Base-by-base conservation (phyloP, 371 early-diverging fungal species). In the Mucor plumbeus region DNA sequence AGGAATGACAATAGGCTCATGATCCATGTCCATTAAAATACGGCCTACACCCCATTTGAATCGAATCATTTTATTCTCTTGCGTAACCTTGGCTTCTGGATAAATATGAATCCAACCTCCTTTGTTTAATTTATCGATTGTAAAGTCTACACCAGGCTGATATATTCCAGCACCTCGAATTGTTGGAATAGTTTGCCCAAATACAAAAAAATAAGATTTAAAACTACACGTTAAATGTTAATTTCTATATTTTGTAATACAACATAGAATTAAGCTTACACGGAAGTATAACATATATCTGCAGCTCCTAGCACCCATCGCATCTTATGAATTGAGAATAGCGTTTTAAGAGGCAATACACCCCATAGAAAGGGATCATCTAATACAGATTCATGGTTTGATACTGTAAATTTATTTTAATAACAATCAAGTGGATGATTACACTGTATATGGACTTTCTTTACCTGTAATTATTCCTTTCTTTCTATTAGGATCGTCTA, bases 41-140 rank as follows among this genome's bases (percentile, higher is more conserved):
- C 95, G 86, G 8, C 91, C 92, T 7, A 96, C 84, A 7, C 96
- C 96, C 96, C 96, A 96, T 67, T 91, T 91, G 74, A 94, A 94
- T 33, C 90, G 88, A 64, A 92, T 75, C 74, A 93, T 74, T 33
- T 80, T 70, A 3, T 72, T 74, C 1, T 58, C 57, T 71, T 93
- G 94, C 70, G 92, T 89, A 56, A 94, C 88, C 65, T 83, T 86
- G 11, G 88, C 92, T 67, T 96, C 96, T 4, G 96, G 93, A 67
- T 92, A 96, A 35, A 96, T 85, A 63, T 95, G 95, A 48, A 95
- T 77, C 90, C 88, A 83, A 0, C 72, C 72, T 48, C 66, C 59
- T 40, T 73, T 63, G 38, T 81, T 72, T 13, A 72, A 19, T 26
- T 71, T 71, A n/a, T 75, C 60, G 41, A 95, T 77, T 1, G 92